A percentile compares a stretch with the other conserved stretches of the same genome.
phyloP scores from a whole-genome alignment of 2,329 filamentous ascomycete genomes.

The Exophiala sideris region DNA sequence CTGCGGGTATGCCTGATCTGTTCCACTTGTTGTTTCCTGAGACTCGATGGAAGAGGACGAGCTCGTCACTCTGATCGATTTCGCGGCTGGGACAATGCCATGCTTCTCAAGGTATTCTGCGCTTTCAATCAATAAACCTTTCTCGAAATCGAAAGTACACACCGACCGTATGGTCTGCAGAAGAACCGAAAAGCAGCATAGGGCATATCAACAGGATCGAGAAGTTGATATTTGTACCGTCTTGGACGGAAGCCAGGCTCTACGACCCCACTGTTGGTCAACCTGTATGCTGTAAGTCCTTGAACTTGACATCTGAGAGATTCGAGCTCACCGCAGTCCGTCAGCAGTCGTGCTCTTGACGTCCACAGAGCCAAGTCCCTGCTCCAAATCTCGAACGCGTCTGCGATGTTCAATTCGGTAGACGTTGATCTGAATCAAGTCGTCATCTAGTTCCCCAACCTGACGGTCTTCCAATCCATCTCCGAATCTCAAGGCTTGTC shows the following conservation, averaged over 20 bases:
- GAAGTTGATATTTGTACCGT: constrained; percentile 47
- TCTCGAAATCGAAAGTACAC: background rate
- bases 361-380: constrained; percentile 5
- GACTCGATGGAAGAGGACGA: constrained; percentile 6
- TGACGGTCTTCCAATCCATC: constrained; percentile 12
- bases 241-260: constrained; percentile 20
- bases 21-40: background rate
- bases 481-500: constrained; percentile 21
- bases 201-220: constrained; percentile 48
- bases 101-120: constrained; percentile 12
- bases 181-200: constrained; percentile 43
- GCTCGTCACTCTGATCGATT: constrained; percentile 1
- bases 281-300: constrained; percentile 8
- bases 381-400: constrained; percentile 12
- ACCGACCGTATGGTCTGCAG: constrained; percentile 20
- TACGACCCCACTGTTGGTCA: constrained; percentile 24
- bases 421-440: constrained; percentile 25
- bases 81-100: background rate
- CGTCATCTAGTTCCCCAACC: constrained; percentile 9
- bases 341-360: constrained; percentile 4
- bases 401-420: constrained; percentile 25
- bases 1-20: background rate
- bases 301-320: background rate
- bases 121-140: background rate
- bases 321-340: constrained; percentile 13